Evolutionary conservation across 192 early-diverging fungal species (phyloP), one percentile per base, ranked within the genome.

Genomic region (Linnemannia hyalina): DNA sequence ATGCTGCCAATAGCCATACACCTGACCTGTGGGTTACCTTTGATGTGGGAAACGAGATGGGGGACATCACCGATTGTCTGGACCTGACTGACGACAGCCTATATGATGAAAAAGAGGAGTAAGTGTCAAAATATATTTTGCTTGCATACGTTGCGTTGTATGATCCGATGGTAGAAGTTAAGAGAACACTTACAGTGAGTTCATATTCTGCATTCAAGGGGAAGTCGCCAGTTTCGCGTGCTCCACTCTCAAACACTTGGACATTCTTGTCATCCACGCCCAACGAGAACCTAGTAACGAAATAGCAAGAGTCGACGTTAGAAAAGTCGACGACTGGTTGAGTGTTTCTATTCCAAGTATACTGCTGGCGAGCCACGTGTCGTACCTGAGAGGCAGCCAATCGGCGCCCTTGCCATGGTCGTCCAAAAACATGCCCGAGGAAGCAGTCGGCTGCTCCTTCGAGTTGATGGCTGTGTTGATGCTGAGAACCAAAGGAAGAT

Each of bases 381-480:
- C 36, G 40, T 88, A 90, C 91, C 88, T 80, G 47, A 88, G 86
- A 52, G 90, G 92, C 38, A 92, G 81, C 92, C 92, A 92, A 18
- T 88, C 85, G 3, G 83, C 65, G 20, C 80, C 80, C 18, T 88
- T 89, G 38, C 80, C 80, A 41, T 69, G 78, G 4, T 72, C 77
- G 47, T 82, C 82, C 44, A 86, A 29, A 40, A 86, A 81, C 63
- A 86, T 81, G 0, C 79, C 84, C 13, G 57, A 88, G 69, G 69
- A 95, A 23, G 91, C 87, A 16, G 88, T 77, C 5, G 89, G 72
- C 29, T 93, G 91, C 7, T 94, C 93, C 40, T 91, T 90, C 4
- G 85, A 87, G 4, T 85, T 92, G 3, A 91, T 82, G 4, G 95
- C 93, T 2, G 95, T 95, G 80, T 98, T 99, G 71, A 99, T 90